Conservation (phyloP, 805 yeast genomes). For the Candida sakaeoensis region DNA sequence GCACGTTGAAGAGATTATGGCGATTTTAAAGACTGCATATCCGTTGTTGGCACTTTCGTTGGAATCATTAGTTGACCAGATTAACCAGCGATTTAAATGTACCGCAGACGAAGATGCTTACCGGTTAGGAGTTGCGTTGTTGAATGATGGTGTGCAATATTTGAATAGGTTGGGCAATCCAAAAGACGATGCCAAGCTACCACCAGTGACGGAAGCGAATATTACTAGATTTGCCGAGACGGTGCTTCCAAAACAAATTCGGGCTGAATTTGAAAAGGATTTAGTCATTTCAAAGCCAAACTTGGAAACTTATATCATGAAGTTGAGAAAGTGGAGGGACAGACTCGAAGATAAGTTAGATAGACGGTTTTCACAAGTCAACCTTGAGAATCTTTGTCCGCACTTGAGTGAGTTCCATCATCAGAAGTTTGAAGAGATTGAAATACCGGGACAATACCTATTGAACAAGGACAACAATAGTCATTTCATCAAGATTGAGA, state of each 20-base stretch:
- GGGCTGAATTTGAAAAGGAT: slow-evolving; percentile 89
- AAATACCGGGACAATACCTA: slow-evolving; percentile 94
- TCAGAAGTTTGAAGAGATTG: slow-evolving; percentile 96
- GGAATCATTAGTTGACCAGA: slow-evolving; percentile 94
- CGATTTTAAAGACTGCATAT: slow-evolving; percentile 92
- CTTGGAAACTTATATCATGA: slow-evolving; percentile 78
- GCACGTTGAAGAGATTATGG: slow-evolving; percentile 87
- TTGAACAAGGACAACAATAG: slow-evolving; percentile 80
- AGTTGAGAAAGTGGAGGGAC: slow-evolving; percentile 88
- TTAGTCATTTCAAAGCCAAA: slow-evolving; percentile 84
- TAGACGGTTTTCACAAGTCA: slow-evolving; percentile 72
- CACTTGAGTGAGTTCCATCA: slow-evolving; percentile 96
- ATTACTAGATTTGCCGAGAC: slow-evolving; percentile 88
- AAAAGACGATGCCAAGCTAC: slow-evolving; percentile 80
- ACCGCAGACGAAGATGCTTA: slow-evolving; percentile 96
- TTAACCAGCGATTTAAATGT: slow-evolving; percentile 87
- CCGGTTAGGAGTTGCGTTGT: slow-evolving; percentile 83
- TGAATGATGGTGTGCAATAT: slow-evolving; percentile 91
- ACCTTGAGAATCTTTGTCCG: slow-evolving; percentile 87
- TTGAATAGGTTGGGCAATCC: slow-evolving; percentile 84
- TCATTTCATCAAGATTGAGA: slow-evolving; percentile 90
- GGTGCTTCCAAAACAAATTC: slow-evolving; percentile 80
- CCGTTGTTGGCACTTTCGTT: slow-evolving; percentile 88
- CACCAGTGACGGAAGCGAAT: slow-evolving; percentile 87
- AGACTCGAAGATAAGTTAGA: slow-evolving; percentile 89